Base-by-base conservation (phyloP, 495 filamentous ascomycete species). In the Diplogelasinospora grovesii region DNA sequence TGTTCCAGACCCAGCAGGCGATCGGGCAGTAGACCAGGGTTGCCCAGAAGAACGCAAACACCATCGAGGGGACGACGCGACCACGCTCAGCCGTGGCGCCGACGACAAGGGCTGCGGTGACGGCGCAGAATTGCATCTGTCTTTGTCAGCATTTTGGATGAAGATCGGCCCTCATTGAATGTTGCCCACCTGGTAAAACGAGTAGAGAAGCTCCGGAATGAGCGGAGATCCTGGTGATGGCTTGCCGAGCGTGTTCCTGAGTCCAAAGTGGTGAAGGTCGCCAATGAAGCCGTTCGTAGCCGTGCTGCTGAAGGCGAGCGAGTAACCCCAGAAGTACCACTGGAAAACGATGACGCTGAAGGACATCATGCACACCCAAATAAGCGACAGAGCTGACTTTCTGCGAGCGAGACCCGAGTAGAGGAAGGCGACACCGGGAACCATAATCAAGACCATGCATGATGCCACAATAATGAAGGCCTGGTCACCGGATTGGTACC, bases 321-420 rank as follows among this genome's bases (percentile, higher is more conserved):
- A 95, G 59, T 95, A 97, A 29, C 92, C 92, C 93, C 92, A 97
- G 71, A 98, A 95, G 71, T 96, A 98, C 90, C 92, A 98, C 59
- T 97, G 92, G 68, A 97, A 95, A 20, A 83, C 82, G 15, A 94
- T 78, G 35, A 98, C 82, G 22, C 86, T 89, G 34, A 81, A 80
- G 11, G 89, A 87, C 71, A 92, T 88, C 63, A 97, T 78, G 46
- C 82, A 84, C 7, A 93, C 80, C 93, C 93, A 97, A 66, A 98
- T 88, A 44, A 96, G 74, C 21, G 89, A 95, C 32, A 98, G 73
- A 22, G 92, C 92, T 0, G 88, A 95, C 69, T 98, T 98, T 57
- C 92, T 71, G 36, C 93, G 84, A 6, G 92, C 93, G 16, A 98
- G 83, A 53, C 92, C 93, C n/a, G 88, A 96, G 73, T 98, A 98